phyloP scores from a whole-genome alignment of 2,329 filamentous ascomycete species.

The Neonectria sp. region DNA sequence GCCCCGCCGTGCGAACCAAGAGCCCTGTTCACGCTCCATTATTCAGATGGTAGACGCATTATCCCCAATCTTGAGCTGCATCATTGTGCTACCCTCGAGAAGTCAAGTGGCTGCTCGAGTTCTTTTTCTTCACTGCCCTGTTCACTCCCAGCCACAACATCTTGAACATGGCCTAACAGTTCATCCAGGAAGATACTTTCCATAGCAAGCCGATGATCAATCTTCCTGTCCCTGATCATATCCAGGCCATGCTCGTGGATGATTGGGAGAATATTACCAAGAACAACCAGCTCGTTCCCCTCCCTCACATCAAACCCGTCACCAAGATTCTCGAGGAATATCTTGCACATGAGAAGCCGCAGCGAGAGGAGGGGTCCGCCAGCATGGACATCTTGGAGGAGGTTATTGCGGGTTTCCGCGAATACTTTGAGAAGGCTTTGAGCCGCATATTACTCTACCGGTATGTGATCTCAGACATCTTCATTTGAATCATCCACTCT shows the following conservation, averaged over 20 bases:
- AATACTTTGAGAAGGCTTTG: conserved; percentile 94
- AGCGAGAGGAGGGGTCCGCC: conserved; percentile 75
- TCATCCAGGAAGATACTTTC: conserved; percentile 86
- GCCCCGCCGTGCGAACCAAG: not conserved
- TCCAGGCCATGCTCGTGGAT: conserved; percentile 94
- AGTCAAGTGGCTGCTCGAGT: conserved; percentile 6
- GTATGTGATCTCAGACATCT: conserved; percentile 54
- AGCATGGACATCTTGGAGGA: conserved; percentile 92
- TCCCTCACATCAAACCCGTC: conserved; percentile 85
- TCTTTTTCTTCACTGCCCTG: not conserved
- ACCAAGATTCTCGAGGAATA: conserved; percentile 87
- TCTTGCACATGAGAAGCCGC: conserved; percentile 76
- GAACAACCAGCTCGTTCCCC: conserved; percentile 88
- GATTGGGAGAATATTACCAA: conserved; percentile 99
- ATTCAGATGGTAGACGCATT: conserved; percentile 36
- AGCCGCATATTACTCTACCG: conserved; percentile 90
- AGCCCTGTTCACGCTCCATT: conserved; percentile 26
- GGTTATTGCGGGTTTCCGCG: conserved; percentile 85
- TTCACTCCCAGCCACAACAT: not conserved
- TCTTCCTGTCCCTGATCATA: conserved; percentile 86
- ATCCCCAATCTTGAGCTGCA: not conserved
- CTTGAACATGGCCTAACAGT: conserved; percentile 35
- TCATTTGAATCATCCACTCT: conserved; percentile 29
- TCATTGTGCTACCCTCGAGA: not conserved
- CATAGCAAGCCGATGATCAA: conserved; percentile 88